These are phyloP conservation scores for Chrysosporium queenslandicum DNA, from an alignment of 2,329 filamentous ascomycete species.

Conservation along the genomic window DNA sequence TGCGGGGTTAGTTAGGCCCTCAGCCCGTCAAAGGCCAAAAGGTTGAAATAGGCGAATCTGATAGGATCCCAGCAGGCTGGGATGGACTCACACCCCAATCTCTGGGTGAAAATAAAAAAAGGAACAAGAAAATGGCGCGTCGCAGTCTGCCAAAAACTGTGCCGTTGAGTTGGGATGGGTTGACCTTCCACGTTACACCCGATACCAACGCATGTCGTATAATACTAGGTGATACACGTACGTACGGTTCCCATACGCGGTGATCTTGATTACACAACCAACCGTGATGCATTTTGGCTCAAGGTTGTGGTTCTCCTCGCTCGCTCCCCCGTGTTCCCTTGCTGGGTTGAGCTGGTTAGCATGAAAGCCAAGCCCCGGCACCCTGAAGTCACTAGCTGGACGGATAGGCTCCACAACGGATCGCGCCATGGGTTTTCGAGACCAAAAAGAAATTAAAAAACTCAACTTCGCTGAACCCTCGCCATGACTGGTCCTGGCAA, in stretches of 20 bases:
- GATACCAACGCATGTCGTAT: neutral
- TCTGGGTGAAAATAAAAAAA: conserved; percentile 1
- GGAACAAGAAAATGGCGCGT: conserved; percentile 1
- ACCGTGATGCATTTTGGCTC: neutral
- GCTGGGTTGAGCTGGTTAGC: neutral
- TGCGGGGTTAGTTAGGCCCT: conserved; percentile 2
- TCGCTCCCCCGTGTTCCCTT: neutral
- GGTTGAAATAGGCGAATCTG: neutral
- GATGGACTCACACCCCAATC: neutral
- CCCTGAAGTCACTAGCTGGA: neutral
- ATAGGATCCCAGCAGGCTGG: conserved; percentile 5
- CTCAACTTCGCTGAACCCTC: too few relatives aligned
- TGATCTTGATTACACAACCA: neutral
- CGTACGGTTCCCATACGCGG: neutral
- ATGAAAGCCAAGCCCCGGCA: conserved; percentile 6
- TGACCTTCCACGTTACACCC: neutral
- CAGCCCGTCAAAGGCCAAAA: neutral
- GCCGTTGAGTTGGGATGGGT: conserved; percentile 1
- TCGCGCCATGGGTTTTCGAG: conserved; percentile 4
- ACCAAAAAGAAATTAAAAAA: neutral
- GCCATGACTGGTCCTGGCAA: too few relatives aligned
- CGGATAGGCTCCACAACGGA: conserved; percentile 5
- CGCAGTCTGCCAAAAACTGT: neutral
- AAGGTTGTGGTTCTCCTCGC: neutral
- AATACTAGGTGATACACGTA: neutral